phyloP scores from a whole-genome alignment of 306 rosid species.

The Carpinus viminea region DNA sequence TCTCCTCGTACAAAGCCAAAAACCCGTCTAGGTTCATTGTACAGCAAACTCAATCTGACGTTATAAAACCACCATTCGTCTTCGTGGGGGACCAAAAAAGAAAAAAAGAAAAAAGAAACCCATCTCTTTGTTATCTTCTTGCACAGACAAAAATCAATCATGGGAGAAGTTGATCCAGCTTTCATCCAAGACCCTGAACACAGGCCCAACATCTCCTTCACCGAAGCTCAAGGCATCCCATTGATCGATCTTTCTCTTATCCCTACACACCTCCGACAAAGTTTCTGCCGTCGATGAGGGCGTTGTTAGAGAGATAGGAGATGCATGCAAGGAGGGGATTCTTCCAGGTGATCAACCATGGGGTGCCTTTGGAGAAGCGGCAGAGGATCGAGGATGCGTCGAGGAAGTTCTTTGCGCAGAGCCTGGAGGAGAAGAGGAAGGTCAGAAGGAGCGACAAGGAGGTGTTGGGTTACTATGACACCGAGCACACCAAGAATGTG shows the following conservation, averaged over 20 bases:
- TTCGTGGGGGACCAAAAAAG: too few relatives aligned
- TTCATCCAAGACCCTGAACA: slow-evolving; percentile 65
- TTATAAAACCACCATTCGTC: not conserved
- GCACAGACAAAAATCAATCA: not conserved
- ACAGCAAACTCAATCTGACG: not conserved
- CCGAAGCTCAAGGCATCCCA: slow-evolving; percentile 54
- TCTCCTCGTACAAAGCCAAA: not conserved
- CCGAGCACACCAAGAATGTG: slow-evolving; percentile 68
- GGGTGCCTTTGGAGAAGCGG: slow-evolving; percentile 40
- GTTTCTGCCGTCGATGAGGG: slow-evolving; percentile 12
- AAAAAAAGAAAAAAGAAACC: not conserved
- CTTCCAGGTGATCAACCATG: slow-evolving; percentile 71
- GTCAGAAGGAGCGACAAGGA: slow-evolving; percentile 34
- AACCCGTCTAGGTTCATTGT: slow-evolving; percentile 30
- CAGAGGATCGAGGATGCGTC: slow-evolving; percentile 35
- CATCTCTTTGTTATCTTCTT: too few relatives aligned
- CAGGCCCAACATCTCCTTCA: slow-evolving; percentile 51
- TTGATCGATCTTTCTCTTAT: slow-evolving; percentile 45
- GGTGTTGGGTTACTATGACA: slow-evolving; percentile 52
- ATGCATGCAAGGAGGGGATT: slow-evolving; percentile 75
- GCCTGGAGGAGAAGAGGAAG: slow-evolving; percentile 57
- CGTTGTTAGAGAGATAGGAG: slow-evolving; percentile 49
- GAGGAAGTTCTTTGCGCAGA: slow-evolving; percentile 52
- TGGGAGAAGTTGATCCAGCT: slow-evolving; percentile 52
- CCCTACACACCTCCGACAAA: not conserved